Percentiles rank a stretch among this genome's conserved stretches.
These are phyloP conservation scores for Eimeria brunetti DNA, from an alignment of 169 alveolate genomes.

Conservation along the genomic window DNA sequence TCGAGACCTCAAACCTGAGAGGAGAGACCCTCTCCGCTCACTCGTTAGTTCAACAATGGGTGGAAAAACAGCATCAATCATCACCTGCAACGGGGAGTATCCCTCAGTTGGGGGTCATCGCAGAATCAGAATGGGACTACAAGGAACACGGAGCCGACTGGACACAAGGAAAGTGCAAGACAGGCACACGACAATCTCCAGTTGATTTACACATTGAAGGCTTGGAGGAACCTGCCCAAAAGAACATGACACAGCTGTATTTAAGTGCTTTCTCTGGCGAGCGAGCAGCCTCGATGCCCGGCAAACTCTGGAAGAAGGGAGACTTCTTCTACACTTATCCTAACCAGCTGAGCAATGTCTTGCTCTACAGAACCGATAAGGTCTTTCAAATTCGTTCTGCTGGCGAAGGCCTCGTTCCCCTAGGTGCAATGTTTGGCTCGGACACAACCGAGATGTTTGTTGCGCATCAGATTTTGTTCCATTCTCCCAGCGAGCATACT, in stretches of 20 bases:
- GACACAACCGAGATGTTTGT: conserved; percentile 88
- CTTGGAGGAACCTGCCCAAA: conserved; percentile 81
- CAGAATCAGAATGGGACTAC: conserved; percentile 84
- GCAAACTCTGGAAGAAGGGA: conserved; percentile 88
- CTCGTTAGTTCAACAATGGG: conserved; percentile 65
- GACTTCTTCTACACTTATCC: conserved; percentile 88
- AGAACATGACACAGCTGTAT: conserved; percentile 84
- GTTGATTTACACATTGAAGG: conserved; percentile 89
- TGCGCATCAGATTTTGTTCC: conserved; percentile 90
- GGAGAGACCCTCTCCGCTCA: conserved; percentile 52
- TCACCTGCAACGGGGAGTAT: conserved; percentile 32
- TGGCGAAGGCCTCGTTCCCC: conserved; percentile 81
- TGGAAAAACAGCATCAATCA: conserved; percentile 6
- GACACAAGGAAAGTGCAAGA: conserved; percentile 86
- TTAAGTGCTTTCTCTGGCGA: conserved; percentile 83
- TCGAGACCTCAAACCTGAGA: conserved; percentile 30
- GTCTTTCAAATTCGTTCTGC: conserved; percentile 87
- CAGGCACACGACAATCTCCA: conserved; percentile 89
- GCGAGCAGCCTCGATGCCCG: conserved; percentile 71
- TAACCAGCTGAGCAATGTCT: conserved; percentile 83
- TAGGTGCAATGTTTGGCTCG: conserved; percentile 90
- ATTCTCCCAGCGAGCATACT: conserved; percentile 92
- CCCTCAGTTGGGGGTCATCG: conserved; percentile 63
- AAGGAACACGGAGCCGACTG: conserved; percentile 89
- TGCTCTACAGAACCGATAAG: conserved; percentile 86